phyloP scores from a whole-genome alignment of 805 yeast genomes.

The Candida sanyiensis region DNA sequence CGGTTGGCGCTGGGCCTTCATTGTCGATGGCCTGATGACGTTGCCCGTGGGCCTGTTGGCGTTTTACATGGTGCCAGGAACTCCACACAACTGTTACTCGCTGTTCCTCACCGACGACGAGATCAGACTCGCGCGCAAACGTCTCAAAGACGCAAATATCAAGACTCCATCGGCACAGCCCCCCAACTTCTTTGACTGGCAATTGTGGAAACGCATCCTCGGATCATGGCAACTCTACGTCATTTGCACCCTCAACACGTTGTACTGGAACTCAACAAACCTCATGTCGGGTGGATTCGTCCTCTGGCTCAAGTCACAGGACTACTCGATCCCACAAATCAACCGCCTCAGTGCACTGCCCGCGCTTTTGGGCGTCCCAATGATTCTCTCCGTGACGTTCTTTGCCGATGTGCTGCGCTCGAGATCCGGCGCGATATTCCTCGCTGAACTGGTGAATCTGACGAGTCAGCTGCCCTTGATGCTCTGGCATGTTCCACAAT shows the following conservation, averaged over 20 bases:
- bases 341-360: constrained; percentile 36
- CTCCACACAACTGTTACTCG: constrained; percentile 52
- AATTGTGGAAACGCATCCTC: constrained; percentile 49
- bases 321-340: constrained; percentile 32
- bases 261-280: constrained; percentile 51
- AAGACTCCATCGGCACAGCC: constrained; percentile 24
- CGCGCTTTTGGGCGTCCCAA: constrained; percentile 27
- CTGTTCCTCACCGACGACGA: constrained; percentile 52
- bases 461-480: constrained; percentile 42
- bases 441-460: constrained; percentile 40
- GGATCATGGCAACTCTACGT: constrained; percentile 49
- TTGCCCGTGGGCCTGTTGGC: constrained; percentile 54
- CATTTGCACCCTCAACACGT: constrained; percentile 42
- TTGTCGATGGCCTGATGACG: constrained; percentile 57
- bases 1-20: constrained; percentile 65
- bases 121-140: constrained; percentile 43
- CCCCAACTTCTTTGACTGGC: constrained; percentile 33
- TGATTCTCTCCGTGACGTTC: constrained; percentile 2
- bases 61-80: constrained; percentile 55
- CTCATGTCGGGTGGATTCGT: constrained; percentile 34
- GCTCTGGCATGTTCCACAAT: constrained; percentile 43
- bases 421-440: constrained; percentile 39
- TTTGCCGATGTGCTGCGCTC: constrained; percentile 31
- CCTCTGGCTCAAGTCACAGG: constrained; percentile 42
- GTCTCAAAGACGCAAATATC: constrained; percentile 32